Evolutionary conservation across 768 basidiomycete genomes (phyloP).

Genomic region (Chiua virens): DNA sequence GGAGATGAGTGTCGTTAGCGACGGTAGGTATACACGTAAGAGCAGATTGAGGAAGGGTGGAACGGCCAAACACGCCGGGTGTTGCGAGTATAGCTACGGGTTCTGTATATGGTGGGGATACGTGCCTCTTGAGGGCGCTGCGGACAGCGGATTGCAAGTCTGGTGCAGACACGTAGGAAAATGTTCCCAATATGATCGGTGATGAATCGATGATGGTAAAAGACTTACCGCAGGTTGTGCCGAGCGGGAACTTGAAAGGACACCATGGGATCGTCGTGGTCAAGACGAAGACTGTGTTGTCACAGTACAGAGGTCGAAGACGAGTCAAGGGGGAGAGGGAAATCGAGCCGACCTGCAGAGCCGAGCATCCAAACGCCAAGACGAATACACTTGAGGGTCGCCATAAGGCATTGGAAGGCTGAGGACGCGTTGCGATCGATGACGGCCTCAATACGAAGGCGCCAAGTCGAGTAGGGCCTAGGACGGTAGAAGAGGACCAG

Average conservation of each 20-base stretch:
- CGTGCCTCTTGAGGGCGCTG: constrained; percentile 51
- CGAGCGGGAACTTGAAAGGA: constrained; percentile 73
- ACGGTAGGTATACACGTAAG: constrained; percentile 55
- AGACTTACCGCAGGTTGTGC: constrained; percentile 89
- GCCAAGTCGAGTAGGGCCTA: too few species aligned
- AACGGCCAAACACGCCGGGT: constrained; percentile 54
- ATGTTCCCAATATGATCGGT: constrained; percentile 55
- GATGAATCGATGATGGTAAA: constrained; percentile 73
- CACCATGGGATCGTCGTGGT: constrained; percentile 31
- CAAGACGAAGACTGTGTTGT: too few species aligned
- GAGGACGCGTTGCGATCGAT: too few species aligned
- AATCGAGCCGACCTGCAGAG: too few species aligned
- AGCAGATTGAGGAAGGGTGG: constrained; percentile 61
- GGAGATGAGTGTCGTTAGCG: constrained; percentile 81
- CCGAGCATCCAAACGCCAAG: too few species aligned
- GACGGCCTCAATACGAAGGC: too few species aligned
- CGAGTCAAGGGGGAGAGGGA: too few species aligned
- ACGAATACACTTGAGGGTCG: too few species aligned
- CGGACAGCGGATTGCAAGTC: constrained; percentile 57
- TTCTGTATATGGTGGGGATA: constrained; percentile 36
- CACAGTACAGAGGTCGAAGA: neutral
- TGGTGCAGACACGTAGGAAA: constrained; percentile 70
- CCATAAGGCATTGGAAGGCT: too few species aligned
- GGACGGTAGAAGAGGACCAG: too few species aligned
- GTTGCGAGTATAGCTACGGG: constrained; percentile 43